Conservation (phyloP, 2,329 filamentous ascomycete species). For the Clarireedia monteithiana region DNA sequence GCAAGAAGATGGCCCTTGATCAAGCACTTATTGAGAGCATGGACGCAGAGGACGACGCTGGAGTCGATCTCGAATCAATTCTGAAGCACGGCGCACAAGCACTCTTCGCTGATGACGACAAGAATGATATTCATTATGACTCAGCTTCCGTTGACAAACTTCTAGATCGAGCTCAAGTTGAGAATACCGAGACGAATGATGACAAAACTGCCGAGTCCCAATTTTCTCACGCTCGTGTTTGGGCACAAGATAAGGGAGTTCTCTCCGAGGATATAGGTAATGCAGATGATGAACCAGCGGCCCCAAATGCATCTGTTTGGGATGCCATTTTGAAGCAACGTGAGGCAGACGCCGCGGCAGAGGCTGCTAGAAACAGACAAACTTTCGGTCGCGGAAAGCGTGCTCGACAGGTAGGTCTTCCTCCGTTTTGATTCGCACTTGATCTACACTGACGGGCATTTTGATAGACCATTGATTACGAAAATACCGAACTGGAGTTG, state of each 20-base stretch:
- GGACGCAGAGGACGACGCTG: conserved; percentile 72
- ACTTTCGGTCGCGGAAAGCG: conserved; percentile 81
- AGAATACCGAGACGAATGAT: conserved; percentile 58
- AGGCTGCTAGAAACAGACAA: conserved; percentile 60
- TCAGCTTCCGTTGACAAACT: conserved; percentile 76
- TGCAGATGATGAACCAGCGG: conserved; percentile 41
- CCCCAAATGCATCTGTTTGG: conserved; percentile 68
- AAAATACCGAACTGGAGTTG: conserved; percentile 12
- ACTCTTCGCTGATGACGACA: conserved; percentile 69
- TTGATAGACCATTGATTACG: conserved; percentile 15
- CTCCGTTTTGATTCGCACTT: neutral
- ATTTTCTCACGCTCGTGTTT: conserved; percentile 85
- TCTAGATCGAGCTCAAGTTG: conserved; percentile 76
- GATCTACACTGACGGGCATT: neutral
- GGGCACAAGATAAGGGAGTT: conserved; percentile 71
- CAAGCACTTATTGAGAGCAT: conserved; percentile 91
- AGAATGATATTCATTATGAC: conserved; percentile 75
- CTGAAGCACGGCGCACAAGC: conserved; percentile 81
- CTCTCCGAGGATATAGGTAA: conserved; percentile 57
- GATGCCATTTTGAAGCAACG: conserved; percentile 81
- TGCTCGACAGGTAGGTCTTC: conserved; percentile 23
- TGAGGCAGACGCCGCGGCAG: conserved; percentile 67
- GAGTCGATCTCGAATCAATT: conserved; percentile 77
- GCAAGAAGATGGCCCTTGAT: conserved; percentile 92
- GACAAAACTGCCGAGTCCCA: conserved; percentile 64